phyloP scores from a whole-genome alignment of 2,329 filamentous ascomycete species.

The Xylogone sp. region DNA sequence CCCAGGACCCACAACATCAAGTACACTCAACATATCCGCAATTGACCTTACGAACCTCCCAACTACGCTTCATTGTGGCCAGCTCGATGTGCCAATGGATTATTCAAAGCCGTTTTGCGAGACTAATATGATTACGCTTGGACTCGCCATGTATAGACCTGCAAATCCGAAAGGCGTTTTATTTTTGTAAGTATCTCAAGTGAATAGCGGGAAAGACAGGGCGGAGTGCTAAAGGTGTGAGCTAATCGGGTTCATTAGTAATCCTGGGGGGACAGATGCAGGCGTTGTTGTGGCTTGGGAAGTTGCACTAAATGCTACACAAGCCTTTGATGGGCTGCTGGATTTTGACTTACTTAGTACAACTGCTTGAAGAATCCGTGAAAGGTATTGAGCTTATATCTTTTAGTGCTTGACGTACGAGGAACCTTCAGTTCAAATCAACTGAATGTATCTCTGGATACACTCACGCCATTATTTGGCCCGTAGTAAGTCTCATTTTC shows the following conservation, averaged over 20 bases:
- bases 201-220: neutral
- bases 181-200: slow-evolving; percentile 6
- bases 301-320: slow-evolving; percentile 7
- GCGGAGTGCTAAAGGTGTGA: no score
- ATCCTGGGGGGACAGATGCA: slow-evolving; percentile 10
- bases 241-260: neutral
- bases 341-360: slow-evolving; percentile 9
- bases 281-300: slow-evolving; percentile 10
- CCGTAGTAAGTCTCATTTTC: neutral
- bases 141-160: slow-evolving; percentile 9
- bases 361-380: neutral
- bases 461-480: neutral
- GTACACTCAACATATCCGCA: neutral
- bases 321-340: slow-evolving; percentile 6
- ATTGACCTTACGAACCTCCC: slow-evolving; percentile 9
- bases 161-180: slow-evolving; percentile 6
- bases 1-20: neutral
- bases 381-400: neutral
- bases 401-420: slow-evolving; percentile 10
- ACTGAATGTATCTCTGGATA: slow-evolving; percentile 9
- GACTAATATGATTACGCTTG: slow-evolving; percentile 10
- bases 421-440: slow-evolving; percentile 12
- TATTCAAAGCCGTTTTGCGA: slow-evolving; percentile 8
- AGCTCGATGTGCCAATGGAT: slow-evolving; percentile 14
- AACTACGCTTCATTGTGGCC: slow-evolving; percentile 8